These are phyloP conservation scores for Acacia crassicarpa DNA, from an alignment of 306 rosid genomes.

Conservation along the genomic window DNA sequence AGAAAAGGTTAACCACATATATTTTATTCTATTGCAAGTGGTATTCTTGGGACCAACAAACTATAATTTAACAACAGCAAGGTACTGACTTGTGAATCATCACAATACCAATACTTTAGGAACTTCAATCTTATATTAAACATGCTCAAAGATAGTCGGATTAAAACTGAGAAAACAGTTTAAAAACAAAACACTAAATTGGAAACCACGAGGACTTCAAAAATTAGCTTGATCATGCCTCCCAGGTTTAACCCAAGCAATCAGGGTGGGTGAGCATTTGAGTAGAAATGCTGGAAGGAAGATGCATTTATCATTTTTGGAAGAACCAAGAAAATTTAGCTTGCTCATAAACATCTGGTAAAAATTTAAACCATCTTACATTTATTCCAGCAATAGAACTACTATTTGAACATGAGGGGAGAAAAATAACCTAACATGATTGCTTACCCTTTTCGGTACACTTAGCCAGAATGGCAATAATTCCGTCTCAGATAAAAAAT, in stretches of 20 bases:
- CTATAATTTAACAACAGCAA: not conserved
- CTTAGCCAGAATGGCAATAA: not conserved
- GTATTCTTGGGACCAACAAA: conserved; percentile 14
- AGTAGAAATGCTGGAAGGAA: conserved; percentile 6
- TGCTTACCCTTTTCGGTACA: not conserved
- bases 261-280: not conserved
- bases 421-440: not conserved
- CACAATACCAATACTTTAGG: not conserved
- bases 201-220: not conserved
- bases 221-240: not conserved
- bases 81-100: not conserved
- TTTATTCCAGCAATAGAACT: not conserved
- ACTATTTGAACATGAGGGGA: not conserved
- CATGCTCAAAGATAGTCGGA: not conserved
- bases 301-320: not conserved
- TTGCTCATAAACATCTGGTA: not conserved
- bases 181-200: not conserved
- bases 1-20: conserved; percentile 23
- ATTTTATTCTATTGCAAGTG: conserved; percentile 1
- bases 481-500: conserved; percentile 13
- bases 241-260: not conserved
- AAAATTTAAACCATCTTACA: not conserved
- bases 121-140: not conserved
- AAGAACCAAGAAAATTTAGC: not conserved
- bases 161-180: not conserved